Evolutionary conservation across 83 land plant genomes (phyloP).

Genomic region (Diphasiastrum complanatum): DNA sequence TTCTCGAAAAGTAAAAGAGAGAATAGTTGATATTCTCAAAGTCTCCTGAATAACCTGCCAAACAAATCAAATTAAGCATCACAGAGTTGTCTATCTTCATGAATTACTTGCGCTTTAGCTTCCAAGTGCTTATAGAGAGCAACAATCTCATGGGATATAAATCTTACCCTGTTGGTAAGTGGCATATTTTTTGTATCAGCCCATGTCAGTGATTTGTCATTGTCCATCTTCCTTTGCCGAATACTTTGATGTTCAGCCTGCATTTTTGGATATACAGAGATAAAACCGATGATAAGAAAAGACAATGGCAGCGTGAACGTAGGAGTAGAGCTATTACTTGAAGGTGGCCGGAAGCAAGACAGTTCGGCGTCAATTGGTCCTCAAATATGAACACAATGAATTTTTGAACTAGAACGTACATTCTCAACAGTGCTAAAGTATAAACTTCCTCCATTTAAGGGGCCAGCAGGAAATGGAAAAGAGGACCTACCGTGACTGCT

Average conservation of each 20-base stretch:
- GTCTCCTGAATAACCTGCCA: conserved; percentile 66
- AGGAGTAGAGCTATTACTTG: no score
- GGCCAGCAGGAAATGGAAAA: no score
- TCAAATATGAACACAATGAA: no score
- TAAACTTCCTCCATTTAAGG: no score
- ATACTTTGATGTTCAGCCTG: conserved; percentile 74
- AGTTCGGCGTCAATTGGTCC: no score
- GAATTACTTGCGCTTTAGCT: no score
- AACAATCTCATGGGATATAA: background rate
- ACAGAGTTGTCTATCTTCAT: no score
- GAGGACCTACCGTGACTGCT: conserved; percentile 58
- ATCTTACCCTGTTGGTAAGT: conserved; percentile 52
- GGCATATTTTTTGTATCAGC: conserved; percentile 74
- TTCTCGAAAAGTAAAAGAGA: conserved; percentile 72
- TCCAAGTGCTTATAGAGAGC: no score
- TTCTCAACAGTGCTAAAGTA: no score
- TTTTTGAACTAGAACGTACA: no score
- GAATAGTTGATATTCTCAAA: conserved; percentile 56
- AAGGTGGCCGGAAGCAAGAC: no score
- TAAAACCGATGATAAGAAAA: background rate
- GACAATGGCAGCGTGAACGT: no score
- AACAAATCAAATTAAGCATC: background rate
- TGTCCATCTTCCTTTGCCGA: conserved; percentile 17
- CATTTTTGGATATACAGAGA: background rate
- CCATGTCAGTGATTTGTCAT: conserved; percentile 41